These are phyloP conservation scores for Calonectria ilicicola DNA, from an alignment of 2,329 filamentous ascomycete species.

Conservation along the genomic window DNA sequence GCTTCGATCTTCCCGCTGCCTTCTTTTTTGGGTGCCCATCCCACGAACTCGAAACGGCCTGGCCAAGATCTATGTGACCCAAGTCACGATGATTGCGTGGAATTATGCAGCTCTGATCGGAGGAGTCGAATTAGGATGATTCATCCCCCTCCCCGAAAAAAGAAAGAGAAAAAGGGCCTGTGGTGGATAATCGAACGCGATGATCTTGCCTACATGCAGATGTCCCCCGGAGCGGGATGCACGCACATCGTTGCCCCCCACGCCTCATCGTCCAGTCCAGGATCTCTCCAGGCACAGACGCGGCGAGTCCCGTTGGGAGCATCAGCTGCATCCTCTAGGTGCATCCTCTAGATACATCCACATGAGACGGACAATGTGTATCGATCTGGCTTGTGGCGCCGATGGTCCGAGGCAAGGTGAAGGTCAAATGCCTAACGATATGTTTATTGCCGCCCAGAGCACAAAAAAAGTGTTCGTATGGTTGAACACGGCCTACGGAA, in stretches of 20 bases:
- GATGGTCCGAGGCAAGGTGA: not conserved
- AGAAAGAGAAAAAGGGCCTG: not conserved
- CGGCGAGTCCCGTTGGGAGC: not conserved
- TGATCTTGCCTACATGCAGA: conserved; percentile 4
- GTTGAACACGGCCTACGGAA: not conserved
- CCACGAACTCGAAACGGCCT: not conserved
- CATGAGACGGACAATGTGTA: not conserved
- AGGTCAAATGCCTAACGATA: not conserved
- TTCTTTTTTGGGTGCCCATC: not conserved
- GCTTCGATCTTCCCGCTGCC: not conserved
- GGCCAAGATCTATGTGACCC: not conserved
- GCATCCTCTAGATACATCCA: not conserved
- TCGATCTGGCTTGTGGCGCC: conserved; percentile 1
- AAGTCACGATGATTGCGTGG: not conserved
- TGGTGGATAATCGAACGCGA: not conserved
- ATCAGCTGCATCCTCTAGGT: not conserved
- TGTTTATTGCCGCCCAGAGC: not conserved
- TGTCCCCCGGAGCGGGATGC: not conserved
- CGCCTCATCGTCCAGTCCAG: not conserved
- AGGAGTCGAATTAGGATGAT: not conserved
- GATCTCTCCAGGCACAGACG: not conserved
- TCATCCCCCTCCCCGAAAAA: not conserved
- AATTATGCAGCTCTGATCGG: not conserved
- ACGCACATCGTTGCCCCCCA: conserved; percentile 1
- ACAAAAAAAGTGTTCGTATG: not conserved